Percentiles rank a stretch among this genome's conserved stretches.
Evolutionary conservation across 163 green algal species (phyloP).

Genomic region (Scenedesmus sp.): DNA sequence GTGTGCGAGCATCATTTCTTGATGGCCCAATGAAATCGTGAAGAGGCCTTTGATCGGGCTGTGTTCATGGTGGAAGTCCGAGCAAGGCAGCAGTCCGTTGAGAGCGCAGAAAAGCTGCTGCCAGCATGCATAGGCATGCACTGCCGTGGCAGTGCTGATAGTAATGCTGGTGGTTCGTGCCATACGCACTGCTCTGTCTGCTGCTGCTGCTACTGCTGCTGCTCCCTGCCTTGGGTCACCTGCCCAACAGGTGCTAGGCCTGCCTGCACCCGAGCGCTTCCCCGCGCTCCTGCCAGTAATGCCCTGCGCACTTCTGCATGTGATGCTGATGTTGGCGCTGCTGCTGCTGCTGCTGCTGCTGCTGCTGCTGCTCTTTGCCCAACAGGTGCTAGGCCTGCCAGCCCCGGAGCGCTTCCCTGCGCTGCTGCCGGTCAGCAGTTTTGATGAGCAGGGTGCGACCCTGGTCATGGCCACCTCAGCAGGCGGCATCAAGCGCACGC

Average conservation of each 20-base stretch:
- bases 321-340: neutral
- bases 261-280: conserved; percentile 69
- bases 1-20: too few species aligned
- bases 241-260: too few species aligned
- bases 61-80: too few species aligned
- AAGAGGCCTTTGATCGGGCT: too few species aligned
- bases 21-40: too few species aligned
- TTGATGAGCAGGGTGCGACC: conserved; percentile 47
- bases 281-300: conserved; percentile 4
- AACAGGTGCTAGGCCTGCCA: conserved; percentile 74
- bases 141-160: neutral
- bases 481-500: conserved; percentile 85
- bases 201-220: conserved; percentile 60
- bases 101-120: neutral
- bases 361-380: neutral
- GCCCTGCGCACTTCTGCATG: neutral
- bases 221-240: too few species aligned
- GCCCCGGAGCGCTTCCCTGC: conserved; percentile 70
- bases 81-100: too few species aligned
- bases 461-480: conserved; percentile 74
- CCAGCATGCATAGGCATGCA: neutral
- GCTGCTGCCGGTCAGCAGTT: conserved; percentile 78
- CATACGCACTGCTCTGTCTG: too few species aligned
- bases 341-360: neutral
- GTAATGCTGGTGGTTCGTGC: too few species aligned